Evolutionary conservation across 202 grass and related monocot genomes (phyloP), one percentile per base, ranked within the genome.

Genomic region (Alloteropsis angusta): DNA sequence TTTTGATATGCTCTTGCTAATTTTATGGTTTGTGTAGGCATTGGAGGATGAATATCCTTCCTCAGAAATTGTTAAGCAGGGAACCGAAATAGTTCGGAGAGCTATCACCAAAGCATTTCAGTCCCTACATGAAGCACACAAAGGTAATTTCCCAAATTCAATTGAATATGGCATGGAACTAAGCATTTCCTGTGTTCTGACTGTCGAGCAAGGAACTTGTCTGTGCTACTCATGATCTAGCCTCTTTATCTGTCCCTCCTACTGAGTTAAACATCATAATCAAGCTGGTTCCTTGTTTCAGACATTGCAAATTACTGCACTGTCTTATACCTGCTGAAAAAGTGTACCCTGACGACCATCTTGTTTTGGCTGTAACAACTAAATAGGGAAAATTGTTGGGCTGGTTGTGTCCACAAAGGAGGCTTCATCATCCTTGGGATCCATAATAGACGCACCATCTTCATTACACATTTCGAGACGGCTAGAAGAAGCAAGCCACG

Each of bases 361-460:
- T 66, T 37, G 13, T 71, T 78, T 72, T 82, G 60, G 8, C 46
- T 84, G 21, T 77, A 34, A 56, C 76, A 65, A 63, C 54, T 68
- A 42, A 71, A 35, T 75, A 98, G 95, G 89, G 74, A 92, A 93
- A 87, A 85, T 98, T 87, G 87, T 93, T 81, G 89, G 92, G 28
- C 56, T 94, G 9, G 50, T 95, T 50, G 78, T 98, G 47, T 91
- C 61, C 61, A 80, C 88, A 25, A 76, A 91, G 68, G 81, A 84
- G 64, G 49, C 71, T 34, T 83, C 80, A 26, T 42, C 80, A 75
- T 79, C 68, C 45, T 88, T 85, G 36, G 85, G 76, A 82, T 77
- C 69, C 38, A 88, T 93, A 83, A 83, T 93, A 15, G 86, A 90
- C 10, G 71, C 80, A 82, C 69, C 84, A 9, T 93, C 85, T 84